phyloP scores from a whole-genome alignment of 2,329 filamentous ascomycete genomes.

The Fusarium tjaetaba region DNA sequence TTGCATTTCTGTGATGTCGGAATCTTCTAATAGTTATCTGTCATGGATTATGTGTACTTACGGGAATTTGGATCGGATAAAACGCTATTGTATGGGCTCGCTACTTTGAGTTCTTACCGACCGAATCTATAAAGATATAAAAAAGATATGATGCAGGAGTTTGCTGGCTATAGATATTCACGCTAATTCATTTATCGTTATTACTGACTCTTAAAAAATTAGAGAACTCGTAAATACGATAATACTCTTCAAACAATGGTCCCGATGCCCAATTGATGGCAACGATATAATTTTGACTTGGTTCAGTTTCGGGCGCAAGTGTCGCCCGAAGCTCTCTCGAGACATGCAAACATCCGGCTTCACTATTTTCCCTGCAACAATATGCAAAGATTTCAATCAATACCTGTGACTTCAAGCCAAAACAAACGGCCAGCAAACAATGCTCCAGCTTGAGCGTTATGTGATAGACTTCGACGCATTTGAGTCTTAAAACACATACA shows the following conservation, averaged over 20 bases:
- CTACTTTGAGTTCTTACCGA: neutral
- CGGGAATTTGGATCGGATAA: neutral
- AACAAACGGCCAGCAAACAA: accelerated
- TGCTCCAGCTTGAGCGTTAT: accelerated
- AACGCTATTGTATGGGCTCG: neutral
- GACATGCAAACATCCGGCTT: neutral
- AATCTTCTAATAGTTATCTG: neutral
- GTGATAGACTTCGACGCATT: neutral
- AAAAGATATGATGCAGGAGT: neutral
- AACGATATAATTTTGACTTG: neutral
- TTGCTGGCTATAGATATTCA: neutral
- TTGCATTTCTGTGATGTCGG: too few species aligned
- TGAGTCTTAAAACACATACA: neutral
- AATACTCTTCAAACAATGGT: accelerated
- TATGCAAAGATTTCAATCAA: accelerated
- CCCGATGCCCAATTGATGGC: accelerated
- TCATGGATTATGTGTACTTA: too few species aligned
- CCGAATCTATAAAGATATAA: too few species aligned
- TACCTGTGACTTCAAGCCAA: too few species aligned
- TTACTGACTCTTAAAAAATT: accelerated
- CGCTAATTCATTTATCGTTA: neutral
- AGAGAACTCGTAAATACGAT: accelerated
- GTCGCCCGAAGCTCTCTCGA: neutral
- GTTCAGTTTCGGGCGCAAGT: neutral
- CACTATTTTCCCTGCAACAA: neutral